A percentile compares a stretch with the other conserved stretches of the same genome.
Evolutionary conservation across 2,329 filamentous ascomycete species (phyloP).

Genomic region (Apiospora saccharicola): DNA sequence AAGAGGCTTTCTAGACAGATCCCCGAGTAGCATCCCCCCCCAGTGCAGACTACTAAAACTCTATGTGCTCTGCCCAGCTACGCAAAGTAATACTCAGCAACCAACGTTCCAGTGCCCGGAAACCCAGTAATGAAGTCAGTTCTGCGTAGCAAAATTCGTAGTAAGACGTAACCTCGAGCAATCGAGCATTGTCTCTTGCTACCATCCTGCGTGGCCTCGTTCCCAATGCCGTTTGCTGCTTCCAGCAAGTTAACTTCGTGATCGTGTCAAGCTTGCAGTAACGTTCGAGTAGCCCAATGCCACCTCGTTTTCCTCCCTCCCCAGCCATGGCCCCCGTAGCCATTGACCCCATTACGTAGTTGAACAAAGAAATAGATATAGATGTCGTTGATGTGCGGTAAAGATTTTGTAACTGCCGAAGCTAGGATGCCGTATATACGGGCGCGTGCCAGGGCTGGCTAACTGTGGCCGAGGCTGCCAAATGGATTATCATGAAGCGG

Average conservation of each 20-base stretch:
- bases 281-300: neutral
- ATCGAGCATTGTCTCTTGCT: neutral
- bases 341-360: constrained; percentile 6
- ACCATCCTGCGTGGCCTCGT: neutral
- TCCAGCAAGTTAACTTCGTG: neutral
- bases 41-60: neutral
- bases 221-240: neutral
- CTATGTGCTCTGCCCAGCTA: neutral
- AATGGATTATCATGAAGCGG: constrained; percentile 19
- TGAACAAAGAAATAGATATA: constrained; percentile 16
- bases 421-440: constrained; percentile 18
- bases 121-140: neutral
- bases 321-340: neutral
- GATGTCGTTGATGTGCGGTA: constrained; percentile 11
- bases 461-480: constrained; percentile 14
- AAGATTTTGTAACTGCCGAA: constrained; percentile 12
- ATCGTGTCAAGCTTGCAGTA: neutral
- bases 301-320: neutral
- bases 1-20: neutral
- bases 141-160: neutral
- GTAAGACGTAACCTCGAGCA: neutral
- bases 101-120: neutral
- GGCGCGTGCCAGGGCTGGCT: constrained; percentile 10
- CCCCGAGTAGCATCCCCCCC: neutral
- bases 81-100: neutral